Evolutionary conservation across 129 eudicot species (phyloP).

Genomic region (Erigeron canadensis): DNA sequence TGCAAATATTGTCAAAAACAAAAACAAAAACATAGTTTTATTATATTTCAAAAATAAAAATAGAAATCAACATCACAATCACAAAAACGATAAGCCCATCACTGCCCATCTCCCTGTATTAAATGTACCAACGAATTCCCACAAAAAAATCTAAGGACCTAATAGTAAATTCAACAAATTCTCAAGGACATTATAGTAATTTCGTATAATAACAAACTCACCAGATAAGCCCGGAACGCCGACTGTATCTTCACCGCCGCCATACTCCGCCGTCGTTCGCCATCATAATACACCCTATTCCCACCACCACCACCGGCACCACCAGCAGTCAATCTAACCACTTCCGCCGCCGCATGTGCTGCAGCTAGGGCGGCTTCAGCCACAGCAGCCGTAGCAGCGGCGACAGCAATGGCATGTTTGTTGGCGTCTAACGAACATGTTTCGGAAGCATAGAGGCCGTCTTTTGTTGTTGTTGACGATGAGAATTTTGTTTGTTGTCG

Average conservation of each 20-base stretch:
- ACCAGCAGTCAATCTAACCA: constrained; percentile 64
- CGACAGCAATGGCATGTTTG: constrained; percentile 94
- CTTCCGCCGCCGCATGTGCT: constrained; percentile 96
- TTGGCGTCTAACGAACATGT: constrained; percentile 55
- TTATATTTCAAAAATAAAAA: constrained; percentile 9
- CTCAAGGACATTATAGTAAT: neutral
- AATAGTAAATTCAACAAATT: constrained; percentile 5
- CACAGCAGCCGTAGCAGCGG: constrained; percentile 93
- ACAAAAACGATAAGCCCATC: constrained; percentile 4
- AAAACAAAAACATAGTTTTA: neutral
- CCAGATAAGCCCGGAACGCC: constrained; percentile 91
- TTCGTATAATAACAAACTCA: constrained; percentile 16
- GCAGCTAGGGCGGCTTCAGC: constrained; percentile 99
- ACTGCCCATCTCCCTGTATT: constrained; percentile 21
- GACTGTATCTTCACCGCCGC: constrained; percentile 90
- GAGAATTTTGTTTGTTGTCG: neutral
- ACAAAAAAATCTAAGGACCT: constrained; percentile 16
- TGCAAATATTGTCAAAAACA: constrained; percentile 33
- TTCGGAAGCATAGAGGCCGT: neutral
- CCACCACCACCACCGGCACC: constrained; percentile 32
- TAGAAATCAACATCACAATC: neutral
- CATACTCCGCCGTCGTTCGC: constrained; percentile 38
- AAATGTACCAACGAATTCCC: constrained; percentile 24
- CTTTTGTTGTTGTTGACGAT: neutral
- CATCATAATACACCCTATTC: constrained; percentile 28